phyloP scores from a whole-genome alignment of 257 asterid species.

The Oldenlandia corymbosa region DNA sequence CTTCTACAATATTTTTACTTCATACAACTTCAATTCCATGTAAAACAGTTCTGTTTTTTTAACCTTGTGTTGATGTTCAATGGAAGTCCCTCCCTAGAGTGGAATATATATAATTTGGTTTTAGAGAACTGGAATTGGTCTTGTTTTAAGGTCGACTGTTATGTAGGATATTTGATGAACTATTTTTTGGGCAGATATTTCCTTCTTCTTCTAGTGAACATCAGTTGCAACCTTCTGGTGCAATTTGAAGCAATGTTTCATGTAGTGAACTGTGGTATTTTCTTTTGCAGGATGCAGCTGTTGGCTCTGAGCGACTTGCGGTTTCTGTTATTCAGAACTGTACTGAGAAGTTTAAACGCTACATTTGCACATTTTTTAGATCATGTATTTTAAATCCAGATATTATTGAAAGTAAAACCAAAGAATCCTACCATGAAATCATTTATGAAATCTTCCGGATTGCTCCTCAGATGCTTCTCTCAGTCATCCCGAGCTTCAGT shows the following conservation, averaged over 20 bases:
- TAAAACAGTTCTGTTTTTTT: neutral
- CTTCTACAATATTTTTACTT: neutral
- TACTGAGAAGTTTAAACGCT: slow-evolving; percentile 47
- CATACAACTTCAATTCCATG: neutral
- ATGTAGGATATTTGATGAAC: neutral
- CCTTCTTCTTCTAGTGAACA: neutral
- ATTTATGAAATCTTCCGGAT: slow-evolving; percentile 56
- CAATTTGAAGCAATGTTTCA: neutral
- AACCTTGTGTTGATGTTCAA: neutral
- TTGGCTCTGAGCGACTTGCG: slow-evolving; percentile 63
- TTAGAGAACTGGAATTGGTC: neutral
- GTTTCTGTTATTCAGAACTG: slow-evolving; percentile 52
- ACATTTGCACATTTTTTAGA: slow-evolving; percentile 51
- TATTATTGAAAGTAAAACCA: slow-evolving; percentile 52
- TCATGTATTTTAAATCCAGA: slow-evolving; percentile 70
- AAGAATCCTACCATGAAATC: slow-evolving; percentile 76
- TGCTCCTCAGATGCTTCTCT: slow-evolving; percentile 67
- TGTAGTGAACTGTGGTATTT: slow-evolving; percentile 10
- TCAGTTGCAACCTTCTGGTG: neutral
- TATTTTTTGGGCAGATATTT: neutral
- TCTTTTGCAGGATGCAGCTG: slow-evolving; percentile 46
- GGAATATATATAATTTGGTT: neutral
- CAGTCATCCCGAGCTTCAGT: slow-evolving; percentile 69
- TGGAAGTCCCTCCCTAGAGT: too few relatives aligned
- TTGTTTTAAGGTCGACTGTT: neutral